A percentile compares a stretch with the other conserved stretches of the same genome.
Evolutionary conservation across 352 stramenopile species (phyloP).

Genomic region (Blastocystis sp.): DNA sequence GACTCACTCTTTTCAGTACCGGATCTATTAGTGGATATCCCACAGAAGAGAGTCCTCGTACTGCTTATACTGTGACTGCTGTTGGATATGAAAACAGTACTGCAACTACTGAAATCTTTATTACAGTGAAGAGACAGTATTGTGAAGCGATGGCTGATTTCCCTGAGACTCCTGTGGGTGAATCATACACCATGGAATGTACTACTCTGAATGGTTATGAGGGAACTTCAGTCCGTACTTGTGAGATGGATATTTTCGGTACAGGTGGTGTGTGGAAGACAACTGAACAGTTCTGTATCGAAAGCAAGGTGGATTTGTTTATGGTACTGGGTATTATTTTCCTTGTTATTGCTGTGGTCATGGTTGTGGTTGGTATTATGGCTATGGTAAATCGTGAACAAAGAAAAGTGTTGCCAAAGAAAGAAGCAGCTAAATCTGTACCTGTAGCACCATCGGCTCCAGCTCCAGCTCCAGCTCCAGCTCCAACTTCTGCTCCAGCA

Average conservation of each 20-base stretch:
- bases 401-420: background rate
- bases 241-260: background rate
- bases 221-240: background rate
- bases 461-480: background rate
- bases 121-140: background rate
- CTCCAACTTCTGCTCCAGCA: background rate
- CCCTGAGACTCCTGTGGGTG: background rate
- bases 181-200: background rate
- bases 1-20: background rate
- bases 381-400: background rate
- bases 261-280: background rate
- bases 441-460: background rate
- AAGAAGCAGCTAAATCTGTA: background rate
- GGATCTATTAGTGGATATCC: constrained; percentile 15
- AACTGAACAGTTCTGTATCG: background rate
- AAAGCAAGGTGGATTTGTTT: constrained; percentile 30
- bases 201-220: background rate
- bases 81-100: background rate
- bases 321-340: constrained; percentile 21
- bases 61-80: background rate
- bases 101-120: background rate
- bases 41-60: background rate
- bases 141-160: background rate
- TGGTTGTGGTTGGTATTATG: constrained; percentile 20
- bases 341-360: background rate